Evolutionary conservation across 331 rosid species (phyloP).

Genomic region (Telfairia occidentalis): DNA sequence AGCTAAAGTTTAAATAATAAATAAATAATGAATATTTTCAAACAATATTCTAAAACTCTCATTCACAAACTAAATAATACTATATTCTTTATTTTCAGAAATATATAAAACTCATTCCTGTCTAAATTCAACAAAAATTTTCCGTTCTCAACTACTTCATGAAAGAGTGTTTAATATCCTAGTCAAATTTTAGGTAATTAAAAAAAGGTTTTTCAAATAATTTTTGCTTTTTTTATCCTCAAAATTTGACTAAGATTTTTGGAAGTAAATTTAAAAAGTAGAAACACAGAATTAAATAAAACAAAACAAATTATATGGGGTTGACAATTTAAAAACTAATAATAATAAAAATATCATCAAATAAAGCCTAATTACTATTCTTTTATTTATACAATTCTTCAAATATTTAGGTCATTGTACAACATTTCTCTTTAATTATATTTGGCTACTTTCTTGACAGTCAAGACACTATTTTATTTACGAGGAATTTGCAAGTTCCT

Average conservation of each 20-base stretch:
- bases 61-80: not conserved
- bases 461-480: too few species aligned
- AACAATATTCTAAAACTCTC: not conserved
- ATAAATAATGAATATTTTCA: not conserved
- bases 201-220: not conserved
- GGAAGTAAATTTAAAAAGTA: not conserved
- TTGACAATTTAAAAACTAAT: not conserved
- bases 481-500: too few species aligned
- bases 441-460: not conserved
- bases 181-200: not conserved
- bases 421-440: not conserved
- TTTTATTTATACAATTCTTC: too few species aligned
- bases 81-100: not conserved
- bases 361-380: not conserved
- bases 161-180: not conserved
- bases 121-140: not conserved
- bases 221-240: not conserved
- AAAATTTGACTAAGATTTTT: not conserved
- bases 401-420: too few species aligned
- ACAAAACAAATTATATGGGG: not conserved
- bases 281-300: not conserved
- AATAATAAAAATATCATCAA: not conserved
- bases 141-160: not conserved
- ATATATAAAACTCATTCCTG: not conserved
- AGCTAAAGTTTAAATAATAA: not conserved